Conservation (phyloP, 2,329 filamentous ascomycete genomes). For the Grosmannia huntii region DNA sequence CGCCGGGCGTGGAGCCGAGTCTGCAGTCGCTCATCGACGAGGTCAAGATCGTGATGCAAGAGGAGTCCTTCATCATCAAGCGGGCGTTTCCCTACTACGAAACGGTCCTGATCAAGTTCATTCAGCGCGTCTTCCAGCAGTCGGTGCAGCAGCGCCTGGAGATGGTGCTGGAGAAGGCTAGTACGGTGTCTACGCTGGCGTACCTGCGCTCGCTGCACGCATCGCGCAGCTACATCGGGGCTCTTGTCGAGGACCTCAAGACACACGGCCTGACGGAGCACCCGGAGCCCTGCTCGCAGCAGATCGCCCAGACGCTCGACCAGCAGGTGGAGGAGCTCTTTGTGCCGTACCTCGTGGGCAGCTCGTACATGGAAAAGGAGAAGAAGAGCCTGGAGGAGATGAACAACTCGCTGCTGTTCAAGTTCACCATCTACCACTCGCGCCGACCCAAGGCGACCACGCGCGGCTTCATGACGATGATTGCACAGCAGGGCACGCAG, state of each 20-base stretch:
- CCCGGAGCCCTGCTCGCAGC: slow-evolving; percentile 77
- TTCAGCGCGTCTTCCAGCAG: slow-evolving; percentile 94
- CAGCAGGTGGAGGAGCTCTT: slow-evolving; percentile 69
- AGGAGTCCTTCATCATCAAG: slow-evolving; percentile 94
- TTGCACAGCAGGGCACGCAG: slow-evolving; percentile 83
- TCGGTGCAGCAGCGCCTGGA: slow-evolving; percentile 94
- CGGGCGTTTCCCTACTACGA: slow-evolving; percentile 94
- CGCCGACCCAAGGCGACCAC: slow-evolving; percentile 75
- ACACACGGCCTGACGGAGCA: slow-evolving; percentile 89
- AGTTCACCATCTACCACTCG: slow-evolving; percentile 91
- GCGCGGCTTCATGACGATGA: slow-evolving; percentile 81
- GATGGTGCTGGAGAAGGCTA: slow-evolving; percentile 90
- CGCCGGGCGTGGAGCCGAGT: slow-evolving; percentile 81
- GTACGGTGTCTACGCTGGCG: slow-evolving; percentile 78
- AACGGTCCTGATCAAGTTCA: slow-evolving; percentile 80
- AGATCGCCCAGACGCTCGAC: slow-evolving; percentile 64
- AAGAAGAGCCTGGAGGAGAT: slow-evolving; percentile 61
- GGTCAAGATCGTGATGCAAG: slow-evolving; percentile 88
- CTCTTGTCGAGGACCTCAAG: slow-evolving; percentile 85
- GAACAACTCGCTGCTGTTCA: slow-evolving; percentile 87
- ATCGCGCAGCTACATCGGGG: slow-evolving; percentile 76
- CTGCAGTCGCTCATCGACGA: slow-evolving; percentile 88
- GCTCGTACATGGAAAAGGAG: slow-evolving; percentile 59
- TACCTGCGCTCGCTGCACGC: slow-evolving; percentile 86
- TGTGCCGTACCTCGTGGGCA: slow-evolving; percentile 55